These are phyloP conservation scores for Hygrophorus pudorinus DNA, from an alignment of 768 basidiomycete species.

Conservation along the genomic window DNA sequence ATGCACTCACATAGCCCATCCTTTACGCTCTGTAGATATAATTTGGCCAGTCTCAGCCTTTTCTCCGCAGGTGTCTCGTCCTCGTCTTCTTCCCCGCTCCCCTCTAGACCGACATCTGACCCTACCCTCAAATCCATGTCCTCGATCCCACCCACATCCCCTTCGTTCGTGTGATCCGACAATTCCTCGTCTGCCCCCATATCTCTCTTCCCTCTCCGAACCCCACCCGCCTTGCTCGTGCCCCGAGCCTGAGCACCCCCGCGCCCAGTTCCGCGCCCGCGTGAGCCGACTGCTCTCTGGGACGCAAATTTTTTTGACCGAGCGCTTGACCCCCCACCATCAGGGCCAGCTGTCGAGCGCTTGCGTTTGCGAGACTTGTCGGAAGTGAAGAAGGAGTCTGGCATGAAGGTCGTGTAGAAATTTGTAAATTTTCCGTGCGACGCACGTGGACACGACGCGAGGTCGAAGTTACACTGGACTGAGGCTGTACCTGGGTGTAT, in stretches of 20 bases:
- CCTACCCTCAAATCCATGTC: constrained; percentile 46
- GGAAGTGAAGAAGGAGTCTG: constrained; percentile 11
- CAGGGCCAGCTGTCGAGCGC: not conserved
- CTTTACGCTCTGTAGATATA: constrained; percentile 83
- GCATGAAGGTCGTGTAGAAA: constrained; percentile 1
- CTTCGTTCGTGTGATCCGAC: constrained; percentile 53
- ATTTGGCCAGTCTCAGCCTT: constrained; percentile 77
- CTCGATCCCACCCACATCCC: constrained; percentile 34
- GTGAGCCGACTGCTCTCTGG: not conserved
- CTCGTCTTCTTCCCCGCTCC: constrained; percentile 76
- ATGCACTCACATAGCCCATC: constrained; percentile 50
- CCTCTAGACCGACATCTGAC: constrained; percentile 41
- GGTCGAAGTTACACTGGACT: too few relatives aligned
- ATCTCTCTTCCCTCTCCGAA: constrained; percentile 20
- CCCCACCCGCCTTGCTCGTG: constrained; percentile 7
- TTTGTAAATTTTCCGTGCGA: not conserved
- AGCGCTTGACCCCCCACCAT: constrained; percentile 1
- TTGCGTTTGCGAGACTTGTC: constrained; percentile 11
- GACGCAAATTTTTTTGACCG: constrained; percentile 2
- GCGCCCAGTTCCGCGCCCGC: not conserved
- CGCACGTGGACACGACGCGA: not conserved
- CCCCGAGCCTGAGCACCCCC: not conserved
- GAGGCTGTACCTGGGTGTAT: too few relatives aligned
- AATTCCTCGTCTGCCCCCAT: constrained; percentile 52
- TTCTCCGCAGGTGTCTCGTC: constrained; percentile 92